Conservation (phyloP, 2,329 filamentous ascomycete species). For the Aureobasidium uvarum region DNA sequence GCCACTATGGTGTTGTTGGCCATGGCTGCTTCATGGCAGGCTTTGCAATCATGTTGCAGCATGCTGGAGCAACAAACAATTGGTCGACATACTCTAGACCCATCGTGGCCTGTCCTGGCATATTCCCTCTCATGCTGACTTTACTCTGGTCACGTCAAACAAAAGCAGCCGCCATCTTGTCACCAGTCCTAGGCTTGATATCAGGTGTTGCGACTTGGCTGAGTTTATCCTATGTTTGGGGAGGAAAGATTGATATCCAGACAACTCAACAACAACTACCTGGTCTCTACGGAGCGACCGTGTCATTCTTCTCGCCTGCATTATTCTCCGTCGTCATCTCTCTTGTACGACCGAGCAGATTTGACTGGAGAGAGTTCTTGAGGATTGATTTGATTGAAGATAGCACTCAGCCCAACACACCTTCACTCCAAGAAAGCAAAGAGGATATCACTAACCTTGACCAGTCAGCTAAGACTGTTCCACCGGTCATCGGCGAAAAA, state of each 20-base stretch:
- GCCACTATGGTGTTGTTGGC: slow-evolving; percentile 50
- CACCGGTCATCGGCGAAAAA: neutral
- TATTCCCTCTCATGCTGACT: slow-evolving; percentile 48
- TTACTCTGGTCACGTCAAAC: slow-evolving; percentile 50
- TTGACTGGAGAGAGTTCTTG: slow-evolving; percentile 50
- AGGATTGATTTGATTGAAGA: slow-evolving; percentile 50
- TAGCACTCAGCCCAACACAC: slow-evolving; percentile 29
- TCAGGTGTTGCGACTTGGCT: slow-evolving; percentile 50
- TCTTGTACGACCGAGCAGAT: slow-evolving; percentile 33
- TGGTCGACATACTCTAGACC: slow-evolving; percentile 48
- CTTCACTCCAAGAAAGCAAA: slow-evolving; percentile 12
- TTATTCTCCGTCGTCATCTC: slow-evolving; percentile 51
- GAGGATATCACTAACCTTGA: slow-evolving; percentile 8
- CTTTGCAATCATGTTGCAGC: slow-evolving; percentile 50
- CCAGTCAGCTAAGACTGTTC: too few species aligned
- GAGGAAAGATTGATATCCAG: slow-evolving; percentile 43
- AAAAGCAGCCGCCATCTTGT: slow-evolving; percentile 46
- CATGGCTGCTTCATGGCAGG: slow-evolving; percentile 51
- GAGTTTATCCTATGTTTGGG: slow-evolving; percentile 42
- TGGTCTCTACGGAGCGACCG: slow-evolving; percentile 47
- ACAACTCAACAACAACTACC: slow-evolving; percentile 46
- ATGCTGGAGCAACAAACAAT: slow-evolving; percentile 51
- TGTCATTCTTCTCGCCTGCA: slow-evolving; percentile 49
- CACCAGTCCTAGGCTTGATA: slow-evolving; percentile 48
- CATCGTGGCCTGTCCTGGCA: slow-evolving; percentile 46